phyloP scores from a whole-genome alignment of 2,329 filamentous ascomycete species.

The Cordyceps sp. region DNA sequence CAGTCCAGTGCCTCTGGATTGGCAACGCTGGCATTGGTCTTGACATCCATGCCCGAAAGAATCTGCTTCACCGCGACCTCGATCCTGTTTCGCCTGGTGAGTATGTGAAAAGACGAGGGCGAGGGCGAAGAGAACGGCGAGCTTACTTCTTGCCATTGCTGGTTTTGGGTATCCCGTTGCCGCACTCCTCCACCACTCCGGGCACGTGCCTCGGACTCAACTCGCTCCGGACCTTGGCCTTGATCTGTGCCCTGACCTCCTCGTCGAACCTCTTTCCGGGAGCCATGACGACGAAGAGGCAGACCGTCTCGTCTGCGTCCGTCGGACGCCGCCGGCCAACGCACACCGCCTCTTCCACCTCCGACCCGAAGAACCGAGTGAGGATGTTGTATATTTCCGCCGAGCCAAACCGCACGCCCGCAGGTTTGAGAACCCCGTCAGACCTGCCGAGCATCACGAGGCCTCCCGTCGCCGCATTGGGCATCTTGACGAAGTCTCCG shows the following conservation, averaged over 20 bases:
- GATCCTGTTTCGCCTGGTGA: constrained; percentile 36
- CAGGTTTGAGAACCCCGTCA: constrained; percentile 85
- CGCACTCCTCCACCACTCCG: constrained; percentile 62
- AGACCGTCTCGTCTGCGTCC: constrained; percentile 73
- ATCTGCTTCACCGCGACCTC: constrained; percentile 96
- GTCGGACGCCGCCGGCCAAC: constrained; percentile 57
- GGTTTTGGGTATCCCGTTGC: constrained; percentile 71
- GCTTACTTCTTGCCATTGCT: constrained; percentile 88
- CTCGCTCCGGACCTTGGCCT: constrained; percentile 53
- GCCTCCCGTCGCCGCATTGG: constrained; percentile 53
- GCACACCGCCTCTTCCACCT: constrained; percentile 76
- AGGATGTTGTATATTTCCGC: constrained; percentile 97
- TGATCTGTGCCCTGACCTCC: constrained; percentile 46
- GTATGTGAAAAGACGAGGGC: neutral
- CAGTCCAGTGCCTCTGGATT: constrained; percentile 79
- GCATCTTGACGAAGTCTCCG: constrained; percentile 67
- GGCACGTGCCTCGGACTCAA: constrained; percentile 84
- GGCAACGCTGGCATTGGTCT: constrained; percentile 83
- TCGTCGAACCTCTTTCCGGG: constrained; percentile 37
- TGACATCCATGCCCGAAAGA: constrained; percentile 69
- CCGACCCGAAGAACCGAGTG: constrained; percentile 59
- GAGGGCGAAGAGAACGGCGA: neutral
- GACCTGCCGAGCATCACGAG: constrained; percentile 83
- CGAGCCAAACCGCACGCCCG: constrained; percentile 79
- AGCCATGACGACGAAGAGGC: constrained; percentile 71